Percentiles rank a stretch among this genome's conserved stretches.
Conservation (phyloP, 768 basidiomycete species). For the Leccinum longicurvipes region DNA sequence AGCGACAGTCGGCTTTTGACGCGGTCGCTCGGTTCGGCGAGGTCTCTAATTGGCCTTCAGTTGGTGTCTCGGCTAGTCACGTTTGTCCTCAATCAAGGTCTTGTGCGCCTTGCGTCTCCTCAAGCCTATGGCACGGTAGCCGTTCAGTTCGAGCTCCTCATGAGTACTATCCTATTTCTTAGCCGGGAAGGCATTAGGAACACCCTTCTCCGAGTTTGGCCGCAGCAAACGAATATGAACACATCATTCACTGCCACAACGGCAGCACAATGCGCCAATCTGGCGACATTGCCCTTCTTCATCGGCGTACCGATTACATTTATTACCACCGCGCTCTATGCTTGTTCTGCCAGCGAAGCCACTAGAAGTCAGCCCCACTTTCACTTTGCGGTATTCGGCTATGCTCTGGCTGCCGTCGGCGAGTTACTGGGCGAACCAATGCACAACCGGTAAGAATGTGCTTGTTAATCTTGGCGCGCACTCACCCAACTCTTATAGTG, state of each 20-base stretch:
- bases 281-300: constrained; percentile 62
- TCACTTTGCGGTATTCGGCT: constrained; percentile 56
- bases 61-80: constrained; percentile 81
- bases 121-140: constrained; percentile 85
- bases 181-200: constrained; percentile 92
- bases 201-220: constrained; percentile 65
- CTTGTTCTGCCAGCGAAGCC: constrained; percentile 46
- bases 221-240: constrained; percentile 13
- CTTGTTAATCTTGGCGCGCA: neutral
- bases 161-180: constrained; percentile 88
- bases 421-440: constrained; percentile 85
- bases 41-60: constrained; percentile 82
- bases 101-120: constrained; percentile 81
- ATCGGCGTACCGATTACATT: constrained; percentile 67
- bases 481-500: constrained; percentile 41
- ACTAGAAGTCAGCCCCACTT: constrained; percentile 67
- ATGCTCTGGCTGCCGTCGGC: constrained; percentile 67
- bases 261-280: constrained; percentile 35
- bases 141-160: constrained; percentile 90
- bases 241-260: neutral
- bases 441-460: constrained; percentile 58
- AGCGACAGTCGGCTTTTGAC: constrained; percentile 19
- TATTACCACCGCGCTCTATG: constrained; percentile 51
- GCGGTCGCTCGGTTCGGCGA: constrained; percentile 40
- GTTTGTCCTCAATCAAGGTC: constrained; percentile 83